phyloP scores from a whole-genome alignment of 2,329 filamentous ascomycete genomes.

The Colletotrichum endophyticum region DNA sequence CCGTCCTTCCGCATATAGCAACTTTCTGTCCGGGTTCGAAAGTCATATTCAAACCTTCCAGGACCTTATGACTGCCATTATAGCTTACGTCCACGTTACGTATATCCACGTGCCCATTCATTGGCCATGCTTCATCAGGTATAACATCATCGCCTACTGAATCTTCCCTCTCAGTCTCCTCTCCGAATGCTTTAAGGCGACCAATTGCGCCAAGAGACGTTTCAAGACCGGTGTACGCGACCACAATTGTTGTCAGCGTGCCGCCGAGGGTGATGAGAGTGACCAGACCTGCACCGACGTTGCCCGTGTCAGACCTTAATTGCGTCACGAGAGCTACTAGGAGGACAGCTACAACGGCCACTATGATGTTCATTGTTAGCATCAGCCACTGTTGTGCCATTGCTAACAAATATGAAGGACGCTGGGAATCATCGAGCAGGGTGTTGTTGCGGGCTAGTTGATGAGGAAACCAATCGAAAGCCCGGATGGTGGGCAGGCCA shows the following conservation, averaged over 20 bases:
- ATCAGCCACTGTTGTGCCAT: constrained; percentile 64
- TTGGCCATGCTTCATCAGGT: constrained; percentile 33
- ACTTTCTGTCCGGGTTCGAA: constrained; percentile 36
- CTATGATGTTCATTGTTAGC: constrained; percentile 53
- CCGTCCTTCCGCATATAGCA: constrained; percentile 40
- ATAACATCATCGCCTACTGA: constrained; percentile 2
- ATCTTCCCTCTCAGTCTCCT: constrained; percentile 26
- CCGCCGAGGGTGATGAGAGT: constrained; percentile 41
- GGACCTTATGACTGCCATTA: background rate
- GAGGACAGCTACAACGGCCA: constrained; percentile 50
- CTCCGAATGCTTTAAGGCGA: constrained; percentile 30
- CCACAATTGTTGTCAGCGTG: constrained; percentile 31
- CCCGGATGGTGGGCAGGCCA: constrained; percentile 59
- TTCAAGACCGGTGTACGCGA: constrained; percentile 34
- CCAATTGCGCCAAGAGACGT: constrained; percentile 30
- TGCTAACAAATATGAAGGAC: constrained; percentile 61
- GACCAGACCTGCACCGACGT: constrained; percentile 42
- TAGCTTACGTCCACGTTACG: constrained; percentile 30
- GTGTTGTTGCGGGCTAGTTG: constrained; percentile 43
- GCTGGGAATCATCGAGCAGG: constrained; percentile 59
- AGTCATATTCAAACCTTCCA: constrained; percentile 18
- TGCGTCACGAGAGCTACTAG: constrained; percentile 54
- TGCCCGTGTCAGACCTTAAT: constrained; percentile 36
- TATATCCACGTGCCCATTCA: constrained; percentile 30
- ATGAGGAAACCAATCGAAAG: constrained; percentile 58